Evolutionary conservation across 1,139 yeast species (phyloP).

Genomic region (Debaryomyces nepalensis): DNA sequence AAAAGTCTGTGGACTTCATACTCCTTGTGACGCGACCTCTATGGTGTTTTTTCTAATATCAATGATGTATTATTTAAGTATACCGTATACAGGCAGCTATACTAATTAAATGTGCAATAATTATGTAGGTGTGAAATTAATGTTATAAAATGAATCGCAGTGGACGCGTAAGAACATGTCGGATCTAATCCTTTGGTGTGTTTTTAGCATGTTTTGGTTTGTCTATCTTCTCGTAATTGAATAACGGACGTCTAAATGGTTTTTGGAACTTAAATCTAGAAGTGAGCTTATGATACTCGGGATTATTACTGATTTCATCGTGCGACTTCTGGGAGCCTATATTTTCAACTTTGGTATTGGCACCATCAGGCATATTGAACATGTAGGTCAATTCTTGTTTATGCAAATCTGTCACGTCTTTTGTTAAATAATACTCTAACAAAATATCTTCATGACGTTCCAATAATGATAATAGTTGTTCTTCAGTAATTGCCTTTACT

Average conservation of each 20-base stretch:
- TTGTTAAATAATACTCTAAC: slow-evolving; percentile 36
- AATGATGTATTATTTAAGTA: not conserved
- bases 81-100: not conserved
- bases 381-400: slow-evolving; percentile 29
- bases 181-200: slow-evolving; percentile 12
- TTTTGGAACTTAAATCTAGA: slow-evolving; percentile 24
- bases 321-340: slow-evolving; percentile 21
- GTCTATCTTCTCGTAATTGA: slow-evolving; percentile 30
- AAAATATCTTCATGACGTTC: slow-evolving; percentile 32
- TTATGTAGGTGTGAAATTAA: not conserved
- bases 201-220: slow-evolving; percentile 22
- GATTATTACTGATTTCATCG: slow-evolving; percentile 18
- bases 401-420: slow-evolving; percentile 34
- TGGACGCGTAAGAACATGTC: not conserved
- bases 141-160: slow-evolving; percentile 7
- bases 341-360: slow-evolving; percentile 23
- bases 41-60: slow-evolving; percentile 1
- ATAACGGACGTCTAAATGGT: slow-evolving; percentile 30
- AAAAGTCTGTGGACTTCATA: too few relatives aligned
- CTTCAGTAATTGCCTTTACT: slow-evolving; percentile 26
- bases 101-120: slow-evolving; percentile 2
- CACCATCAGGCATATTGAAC: slow-evolving; percentile 29
- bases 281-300: slow-evolving; percentile 25
- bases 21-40: too few relatives aligned
- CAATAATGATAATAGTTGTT: slow-evolving; percentile 23